These are phyloP conservation scores for Tuber umbilicatum DNA, from an alignment of 495 filamentous ascomycete genomes.

Conservation along the genomic window DNA sequence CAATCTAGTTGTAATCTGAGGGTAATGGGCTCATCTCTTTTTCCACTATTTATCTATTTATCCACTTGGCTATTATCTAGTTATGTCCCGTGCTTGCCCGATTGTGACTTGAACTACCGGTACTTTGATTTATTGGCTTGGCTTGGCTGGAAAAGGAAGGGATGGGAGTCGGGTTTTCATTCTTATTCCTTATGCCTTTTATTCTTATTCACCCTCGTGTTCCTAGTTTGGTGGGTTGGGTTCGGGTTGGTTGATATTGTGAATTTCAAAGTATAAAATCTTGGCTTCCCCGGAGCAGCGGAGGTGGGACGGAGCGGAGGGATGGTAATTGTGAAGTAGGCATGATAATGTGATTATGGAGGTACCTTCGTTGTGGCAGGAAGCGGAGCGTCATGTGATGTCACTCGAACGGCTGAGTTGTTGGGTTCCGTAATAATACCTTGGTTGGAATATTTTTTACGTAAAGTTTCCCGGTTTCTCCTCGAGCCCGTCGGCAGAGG, in stretches of 20 bases:
- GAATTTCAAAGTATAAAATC: conserved; percentile 1
- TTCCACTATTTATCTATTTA: conserved; percentile 12
- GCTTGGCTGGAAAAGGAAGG: neutral
- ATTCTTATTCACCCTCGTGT: neutral
- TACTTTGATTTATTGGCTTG: neutral
- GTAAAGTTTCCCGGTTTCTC: too few species aligned
- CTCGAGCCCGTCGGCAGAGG: too few species aligned
- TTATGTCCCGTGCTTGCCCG: neutral
- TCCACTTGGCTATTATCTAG: neutral
- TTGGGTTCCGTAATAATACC: too few species aligned
- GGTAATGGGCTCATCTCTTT: conserved; percentile 4
- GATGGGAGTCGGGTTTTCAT: neutral
- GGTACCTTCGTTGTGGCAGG: neutral
- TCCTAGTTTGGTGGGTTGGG: neutral
- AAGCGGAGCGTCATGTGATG: neutral
- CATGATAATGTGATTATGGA: neutral
- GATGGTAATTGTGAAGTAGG: neutral
- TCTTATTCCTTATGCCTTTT: too few species aligned
- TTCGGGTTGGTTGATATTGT: neutral
- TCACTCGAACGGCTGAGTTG: neutral
- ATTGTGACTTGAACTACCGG: conserved; percentile 6
- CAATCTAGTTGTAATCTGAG: conserved; percentile 13
- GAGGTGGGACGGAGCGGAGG: too few species aligned
- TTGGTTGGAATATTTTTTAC: too few species aligned
- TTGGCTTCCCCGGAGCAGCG: neutral